Evolutionary conservation across 2,329 filamentous ascomycete genomes (phyloP).

Genomic region (Aspergillus persii): DNA sequence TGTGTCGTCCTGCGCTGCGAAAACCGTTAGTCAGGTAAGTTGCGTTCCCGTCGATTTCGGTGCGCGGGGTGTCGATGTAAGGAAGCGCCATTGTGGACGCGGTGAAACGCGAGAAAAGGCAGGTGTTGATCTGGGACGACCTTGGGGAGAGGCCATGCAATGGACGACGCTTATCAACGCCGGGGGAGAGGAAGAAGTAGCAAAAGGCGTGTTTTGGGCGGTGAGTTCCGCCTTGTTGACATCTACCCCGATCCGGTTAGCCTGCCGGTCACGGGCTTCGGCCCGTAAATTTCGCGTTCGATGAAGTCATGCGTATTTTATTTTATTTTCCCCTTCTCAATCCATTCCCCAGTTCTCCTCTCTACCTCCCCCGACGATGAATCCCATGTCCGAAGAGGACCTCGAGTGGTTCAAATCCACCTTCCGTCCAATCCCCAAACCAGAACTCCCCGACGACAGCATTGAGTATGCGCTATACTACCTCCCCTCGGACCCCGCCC

Average conservation of each 20-base stretch:
- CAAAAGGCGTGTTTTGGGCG: conserved; percentile 33
- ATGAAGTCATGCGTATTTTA: conserved; percentile 35
- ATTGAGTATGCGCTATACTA: conserved; percentile 82
- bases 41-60: conserved; percentile 73
- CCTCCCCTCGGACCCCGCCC: conserved; percentile 57
- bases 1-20: conserved; percentile 50
- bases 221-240: conserved; percentile 38
- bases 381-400: conserved; percentile 52
- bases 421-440: conserved; percentile 63
- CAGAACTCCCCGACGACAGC: conserved; percentile 72
- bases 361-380: conserved; percentile 29
- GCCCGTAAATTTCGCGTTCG: conserved; percentile 26
- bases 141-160: conserved; percentile 17
- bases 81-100: conserved; percentile 59
- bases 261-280: conserved; percentile 18
- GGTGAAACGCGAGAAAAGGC: conserved; percentile 12
- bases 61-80: conserved; percentile 82
- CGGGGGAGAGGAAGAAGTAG: conserved; percentile 1
- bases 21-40: conserved; percentile 70
- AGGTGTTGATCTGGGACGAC: neutral
- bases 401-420: conserved; percentile 66
- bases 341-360: neutral
- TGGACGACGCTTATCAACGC: conserved; percentile 26
- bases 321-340: neutral
- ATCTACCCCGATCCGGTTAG: conserved; percentile 38